These are phyloP conservation scores for Fusarium oligoseptatum DNA, from an alignment of 2,329 filamentous ascomycete species.

Conservation along the genomic window DNA sequence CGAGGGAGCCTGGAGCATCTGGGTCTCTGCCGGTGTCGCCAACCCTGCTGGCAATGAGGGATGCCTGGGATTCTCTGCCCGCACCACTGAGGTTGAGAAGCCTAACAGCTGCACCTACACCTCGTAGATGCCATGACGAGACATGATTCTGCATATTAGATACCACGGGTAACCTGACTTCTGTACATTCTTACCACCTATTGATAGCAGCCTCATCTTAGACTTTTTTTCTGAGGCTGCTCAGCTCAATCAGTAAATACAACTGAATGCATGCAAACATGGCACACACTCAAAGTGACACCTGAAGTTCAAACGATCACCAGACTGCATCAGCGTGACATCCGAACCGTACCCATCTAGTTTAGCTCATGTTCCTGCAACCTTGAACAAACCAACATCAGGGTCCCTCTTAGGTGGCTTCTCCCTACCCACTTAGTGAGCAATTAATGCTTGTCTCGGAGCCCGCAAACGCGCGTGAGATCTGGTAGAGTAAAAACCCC, in stretches of 20 bases:
- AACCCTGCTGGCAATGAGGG: slow-evolving; percentile 54
- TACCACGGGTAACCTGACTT: not conserved
- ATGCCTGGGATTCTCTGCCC: slow-evolving; percentile 54
- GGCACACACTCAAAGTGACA: not conserved
- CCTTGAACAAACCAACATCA: not conserved
- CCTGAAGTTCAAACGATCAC: not conserved
- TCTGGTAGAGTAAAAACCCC: not conserved
- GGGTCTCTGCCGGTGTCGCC: slow-evolving; percentile 48
- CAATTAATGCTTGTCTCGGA: not conserved
- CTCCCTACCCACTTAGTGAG: not conserved
- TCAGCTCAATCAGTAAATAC: not conserved
- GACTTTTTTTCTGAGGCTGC: not conserved
- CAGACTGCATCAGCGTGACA: not conserved
- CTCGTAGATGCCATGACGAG: slow-evolving; percentile 7
- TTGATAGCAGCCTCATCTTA: not conserved
- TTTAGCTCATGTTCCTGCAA: not conserved
- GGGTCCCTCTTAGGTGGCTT: not conserved
- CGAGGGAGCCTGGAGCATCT: slow-evolving; percentile 58
- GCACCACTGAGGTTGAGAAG: slow-evolving; percentile 42
- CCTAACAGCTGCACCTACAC: slow-evolving; percentile 56
- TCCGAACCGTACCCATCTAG: not conserved
- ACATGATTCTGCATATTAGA: not conserved
- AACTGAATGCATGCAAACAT: not conserved
- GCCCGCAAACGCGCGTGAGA: not conserved
- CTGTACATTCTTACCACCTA: not conserved